These are phyloP conservation scores for Cucumis variabilis DNA, from an alignment of 331 rosid genomes.

Conservation along the genomic window DNA sequence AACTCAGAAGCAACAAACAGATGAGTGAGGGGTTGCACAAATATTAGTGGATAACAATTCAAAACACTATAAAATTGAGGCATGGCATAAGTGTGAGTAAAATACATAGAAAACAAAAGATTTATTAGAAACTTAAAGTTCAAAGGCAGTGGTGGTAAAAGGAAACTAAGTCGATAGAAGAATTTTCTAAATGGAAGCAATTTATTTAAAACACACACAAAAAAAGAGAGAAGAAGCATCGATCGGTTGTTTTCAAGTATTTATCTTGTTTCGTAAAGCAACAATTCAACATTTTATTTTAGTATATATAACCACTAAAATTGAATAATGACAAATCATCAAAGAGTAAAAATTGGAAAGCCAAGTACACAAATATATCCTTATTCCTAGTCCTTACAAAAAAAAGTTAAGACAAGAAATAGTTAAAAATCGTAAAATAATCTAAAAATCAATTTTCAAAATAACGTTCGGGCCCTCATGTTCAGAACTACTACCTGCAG, in stretches of 20 bases:
- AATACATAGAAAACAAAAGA: background rate
- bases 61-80: background rate
- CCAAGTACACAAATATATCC: background rate
- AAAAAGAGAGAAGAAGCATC: background rate
- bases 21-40: background rate
- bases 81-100: background rate
- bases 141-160: background rate
- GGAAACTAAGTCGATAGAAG: background rate
- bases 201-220: background rate
- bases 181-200: background rate
- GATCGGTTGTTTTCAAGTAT: background rate
- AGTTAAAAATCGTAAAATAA: background rate
- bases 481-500: conserved; percentile 70
- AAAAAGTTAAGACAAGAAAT: background rate
- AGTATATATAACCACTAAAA: background rate
- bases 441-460: background rate
- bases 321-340: background rate
- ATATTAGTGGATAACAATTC: background rate
- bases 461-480: background rate
- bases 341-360: background rate
- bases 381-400: background rate
- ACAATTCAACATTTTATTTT: background rate
- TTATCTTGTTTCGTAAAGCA: background rate
- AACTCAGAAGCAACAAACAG: background rate
- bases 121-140: background rate